A percentile compares a stretch with the other conserved stretches of the same genome.
phyloP scores from a whole-genome alignment of 805 yeast species.

The Wickerhamiella azyma region DNA sequence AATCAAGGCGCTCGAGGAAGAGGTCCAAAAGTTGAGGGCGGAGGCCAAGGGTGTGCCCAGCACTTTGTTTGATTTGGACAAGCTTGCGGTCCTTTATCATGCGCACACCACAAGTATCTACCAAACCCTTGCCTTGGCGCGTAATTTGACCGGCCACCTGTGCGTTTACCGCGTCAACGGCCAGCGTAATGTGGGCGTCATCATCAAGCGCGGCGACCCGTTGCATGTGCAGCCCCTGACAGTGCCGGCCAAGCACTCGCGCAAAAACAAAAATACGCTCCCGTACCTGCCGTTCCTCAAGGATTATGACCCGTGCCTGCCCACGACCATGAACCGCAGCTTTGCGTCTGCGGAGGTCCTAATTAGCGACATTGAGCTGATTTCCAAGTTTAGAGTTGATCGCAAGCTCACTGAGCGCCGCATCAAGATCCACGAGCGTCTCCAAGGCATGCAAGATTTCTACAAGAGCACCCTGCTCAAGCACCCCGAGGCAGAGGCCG shows the following conservation, averaged over 20 bases:
- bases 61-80: conserved; percentile 2
- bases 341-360: neutral
- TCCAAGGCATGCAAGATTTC: neutral
- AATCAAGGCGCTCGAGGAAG: conserved; percentile 39
- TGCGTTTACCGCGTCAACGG: conserved; percentile 1
- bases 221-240: conserved; percentile 2
- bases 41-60: neutral
- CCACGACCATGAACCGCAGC: neutral
- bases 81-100: neutral
- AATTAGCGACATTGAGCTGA: conserved; percentile 1
- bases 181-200: conserved; percentile 1
- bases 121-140: conserved; percentile 1
- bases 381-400: neutral
- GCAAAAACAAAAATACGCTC: neutral
- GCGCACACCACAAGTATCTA: conserved; percentile 3
- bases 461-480: neutral
- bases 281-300: conserved; percentile 3
- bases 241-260: neutral
- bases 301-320: neutral
- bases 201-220: conserved; percentile 4
- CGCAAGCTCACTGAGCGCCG: neutral
- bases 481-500: conserved; percentile 1
- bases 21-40: conserved; percentile 38
- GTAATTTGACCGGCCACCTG: conserved; percentile 1
- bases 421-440: neutral